Base-by-base conservation (phyloP, 176 grass and related monocot genomes). In the Juncus effusus region DNA sequence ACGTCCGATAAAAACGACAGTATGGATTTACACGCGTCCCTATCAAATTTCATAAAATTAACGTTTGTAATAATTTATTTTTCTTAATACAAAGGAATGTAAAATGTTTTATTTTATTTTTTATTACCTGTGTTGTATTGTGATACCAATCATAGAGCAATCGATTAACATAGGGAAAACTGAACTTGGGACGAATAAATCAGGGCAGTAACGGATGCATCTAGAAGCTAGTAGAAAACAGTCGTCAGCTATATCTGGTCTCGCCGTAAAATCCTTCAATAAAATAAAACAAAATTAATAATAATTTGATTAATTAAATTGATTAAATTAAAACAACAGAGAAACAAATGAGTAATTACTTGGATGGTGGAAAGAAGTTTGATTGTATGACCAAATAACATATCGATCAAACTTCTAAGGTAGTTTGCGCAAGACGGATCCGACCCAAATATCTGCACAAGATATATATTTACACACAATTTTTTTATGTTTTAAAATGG, bases 221-320 rank as follows among this genome's bases (percentile, higher is more conserved):
- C 95, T 93, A 64, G 95, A 99, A 40, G 89, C 85, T 62, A 99
- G 76, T 73, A 93, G 53, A 82, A 90, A 99, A 78, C 95, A 94
- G 73, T 99, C 95, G 78, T 99, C 89, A 57, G 95, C 89, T 80
- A 99, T 93, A 67, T 99, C 95, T 14, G 95, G 95, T 90, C 89
- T 90, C 60, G 95, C 65, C 73, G 95, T 99, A 87, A 99, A 99
- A 84, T 99, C 89, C 95, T 99, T 59, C 70, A 79, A 51, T 62
- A 57, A 4, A 56, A 74, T 58, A 63, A 55, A 79, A 4, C 38
- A 53, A 76, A 54, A 51, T 10, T 45, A 49, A 36, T 61, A 67
- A 73, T 47, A 62, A 73, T 59, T 28, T 64, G 61, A 38, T 36
- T 55, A 44, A 59, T 12, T 63, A 19, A 67, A 36, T 28, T 51